Conservation (phyloP, 257 asterid species). For the Coffea canephora region DNA sequence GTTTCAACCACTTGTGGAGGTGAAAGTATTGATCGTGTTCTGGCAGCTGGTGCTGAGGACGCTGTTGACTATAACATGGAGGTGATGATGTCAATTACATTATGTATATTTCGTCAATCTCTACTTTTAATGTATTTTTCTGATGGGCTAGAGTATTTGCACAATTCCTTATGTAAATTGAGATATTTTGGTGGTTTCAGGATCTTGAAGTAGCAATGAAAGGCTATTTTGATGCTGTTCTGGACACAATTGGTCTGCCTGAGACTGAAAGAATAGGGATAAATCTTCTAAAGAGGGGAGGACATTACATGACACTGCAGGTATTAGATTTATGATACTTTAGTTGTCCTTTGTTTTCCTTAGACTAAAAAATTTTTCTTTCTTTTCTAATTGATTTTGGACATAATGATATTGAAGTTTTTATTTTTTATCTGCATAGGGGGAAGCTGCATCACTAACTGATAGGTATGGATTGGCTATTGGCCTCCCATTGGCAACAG, state of each 20-base stretch:
- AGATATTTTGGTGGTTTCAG: constrained; percentile 35
- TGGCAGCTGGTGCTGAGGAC: constrained; percentile 89
- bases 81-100: constrained; percentile 37
- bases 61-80: constrained; percentile 79
- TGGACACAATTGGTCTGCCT: constrained; percentile 84
- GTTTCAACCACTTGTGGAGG: constrained; percentile 84
- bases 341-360: background rate
- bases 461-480: constrained; percentile 77
- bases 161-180: constrained; percentile 1
- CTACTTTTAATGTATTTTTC: background rate
- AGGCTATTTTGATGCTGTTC: constrained; percentile 88
- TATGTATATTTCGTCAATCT: background rate
- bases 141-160: background rate
- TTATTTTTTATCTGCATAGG: constrained; percentile 44
- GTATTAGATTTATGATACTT: constrained; percentile 28
- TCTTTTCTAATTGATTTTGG: background rate
- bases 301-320: constrained; percentile 97
- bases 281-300: constrained; percentile 83
- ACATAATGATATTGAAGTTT: constrained; percentile 8
- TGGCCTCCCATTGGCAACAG: constrained; percentile 77
- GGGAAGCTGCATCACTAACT: constrained; percentile 81
- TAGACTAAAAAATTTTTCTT: background rate
- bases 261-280: constrained; percentile 82
- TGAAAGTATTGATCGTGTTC: constrained; percentile 63
- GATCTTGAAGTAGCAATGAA: constrained; percentile 62